These are phyloP conservation scores for Nothophytophthora sp. DNA, from an alignment of 352 stramenopile genomes.

Conservation along the genomic window DNA sequence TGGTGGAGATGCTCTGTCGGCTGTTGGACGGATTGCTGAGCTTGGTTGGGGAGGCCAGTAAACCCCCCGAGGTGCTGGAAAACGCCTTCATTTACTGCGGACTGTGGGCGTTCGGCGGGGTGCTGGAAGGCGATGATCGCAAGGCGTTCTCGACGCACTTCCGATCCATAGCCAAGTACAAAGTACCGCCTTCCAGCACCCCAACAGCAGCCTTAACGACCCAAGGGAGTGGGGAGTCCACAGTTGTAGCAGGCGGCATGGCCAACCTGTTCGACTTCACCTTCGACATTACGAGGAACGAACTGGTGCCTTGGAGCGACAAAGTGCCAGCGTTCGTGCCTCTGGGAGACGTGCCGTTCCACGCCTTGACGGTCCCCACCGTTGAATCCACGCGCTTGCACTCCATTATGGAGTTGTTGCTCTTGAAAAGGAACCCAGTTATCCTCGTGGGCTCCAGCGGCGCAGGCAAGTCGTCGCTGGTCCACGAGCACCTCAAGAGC, in stretches of 20 bases:
- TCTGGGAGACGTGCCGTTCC: constrained; percentile 50
- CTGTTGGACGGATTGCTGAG: constrained; percentile 93
- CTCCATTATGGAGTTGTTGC: constrained; percentile 59
- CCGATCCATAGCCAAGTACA: constrained; percentile 79
- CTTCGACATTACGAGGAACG: constrained; percentile 71
- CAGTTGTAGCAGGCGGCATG: constrained; percentile 14
- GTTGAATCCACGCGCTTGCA: constrained; percentile 75
- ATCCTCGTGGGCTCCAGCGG: constrained; percentile 84
- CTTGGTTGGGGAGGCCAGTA: constrained; percentile 77
- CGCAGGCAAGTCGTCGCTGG: constrained; percentile 84
- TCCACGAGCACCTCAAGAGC: constrained; percentile 72
- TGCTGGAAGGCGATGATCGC: constrained; percentile 75
- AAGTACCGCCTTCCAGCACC: constrained; percentile 7
- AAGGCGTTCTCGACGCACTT: constrained; percentile 59
- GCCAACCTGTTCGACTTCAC: constrained; percentile 79
- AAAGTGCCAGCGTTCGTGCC: constrained; percentile 40
- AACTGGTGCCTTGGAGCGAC: constrained; percentile 79
- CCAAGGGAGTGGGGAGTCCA: constrained; percentile 7
- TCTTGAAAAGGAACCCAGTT: constrained; percentile 46
- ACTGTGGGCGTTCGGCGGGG: constrained; percentile 96
- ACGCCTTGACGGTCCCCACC: constrained; percentile 74
- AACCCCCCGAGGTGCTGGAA: constrained; percentile 88
- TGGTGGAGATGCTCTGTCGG: constrained; percentile 92
- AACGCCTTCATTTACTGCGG: constrained; percentile 95
- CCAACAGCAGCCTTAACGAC: constrained; percentile 1